A percentile compares a stretch with the other conserved stretches of the same genome.
These are phyloP conservation scores for Euphorbia peplus DNA, from an alignment of 345 rosid genomes.

Conservation along the genomic window DNA sequence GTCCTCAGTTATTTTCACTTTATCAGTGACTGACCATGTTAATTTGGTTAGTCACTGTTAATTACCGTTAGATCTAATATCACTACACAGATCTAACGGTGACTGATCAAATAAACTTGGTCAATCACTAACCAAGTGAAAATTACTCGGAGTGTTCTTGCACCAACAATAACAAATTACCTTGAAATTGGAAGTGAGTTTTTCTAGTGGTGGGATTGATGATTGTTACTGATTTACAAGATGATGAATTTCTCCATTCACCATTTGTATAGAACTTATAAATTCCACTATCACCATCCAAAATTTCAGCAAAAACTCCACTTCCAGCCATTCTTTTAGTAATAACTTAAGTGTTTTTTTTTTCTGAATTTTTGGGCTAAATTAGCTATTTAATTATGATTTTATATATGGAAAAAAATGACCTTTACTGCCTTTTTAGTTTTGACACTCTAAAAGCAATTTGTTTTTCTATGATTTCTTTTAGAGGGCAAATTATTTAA, in stretches of 20 bases:
- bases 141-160: no score
- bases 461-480: background rate
- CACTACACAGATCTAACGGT: no score
- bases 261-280: constrained; percentile 77
- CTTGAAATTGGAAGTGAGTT: constrained; percentile 89
- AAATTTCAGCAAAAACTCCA: constrained; percentile 62
- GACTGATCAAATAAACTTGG: no score
- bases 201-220: constrained; percentile 78
- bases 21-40: no score
- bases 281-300: constrained; percentile 44
- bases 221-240: constrained; percentile 73
- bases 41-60: no score
- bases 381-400: background rate
- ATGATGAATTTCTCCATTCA: constrained; percentile 78
- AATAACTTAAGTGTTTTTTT: background rate
- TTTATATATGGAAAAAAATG: background rate
- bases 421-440: background rate
- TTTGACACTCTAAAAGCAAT: background rate
- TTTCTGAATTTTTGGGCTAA: background rate
- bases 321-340: constrained; percentile 61
- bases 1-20: no score
- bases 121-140: no score
- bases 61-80: no score
- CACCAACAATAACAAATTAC: constrained; percentile 34
- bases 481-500: no score